phyloP scores from a whole-genome alignment of 352 stramenopile species.

The Blastocystis sp. region DNA sequence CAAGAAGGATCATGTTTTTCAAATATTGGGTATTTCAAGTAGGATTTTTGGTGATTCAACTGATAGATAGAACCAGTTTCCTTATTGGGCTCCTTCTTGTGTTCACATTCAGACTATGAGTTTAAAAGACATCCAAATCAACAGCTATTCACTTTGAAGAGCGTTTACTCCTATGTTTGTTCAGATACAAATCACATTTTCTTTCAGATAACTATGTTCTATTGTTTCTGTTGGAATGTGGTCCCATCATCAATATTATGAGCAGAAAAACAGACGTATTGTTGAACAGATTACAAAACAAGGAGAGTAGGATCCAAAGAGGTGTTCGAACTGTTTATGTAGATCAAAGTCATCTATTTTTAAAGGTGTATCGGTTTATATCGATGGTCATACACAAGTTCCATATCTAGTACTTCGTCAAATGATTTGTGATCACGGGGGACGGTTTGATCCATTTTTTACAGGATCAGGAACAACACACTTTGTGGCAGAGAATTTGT shows the following conservation, averaged over 20 bases:
- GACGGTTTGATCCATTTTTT: constrained; percentile 1
- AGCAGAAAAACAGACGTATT: constrained; percentile 18
- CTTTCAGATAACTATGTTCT: not conserved
- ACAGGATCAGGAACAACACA: not conserved
- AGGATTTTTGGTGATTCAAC: not conserved
- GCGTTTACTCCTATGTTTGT: not conserved
- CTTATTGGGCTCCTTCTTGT: not conserved
- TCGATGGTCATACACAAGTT: constrained; percentile 29
- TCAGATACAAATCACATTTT: not conserved
- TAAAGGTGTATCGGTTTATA: constrained; percentile 30
- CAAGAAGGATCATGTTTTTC: constrained; percentile 28
- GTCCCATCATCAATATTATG: constrained; percentile 24
- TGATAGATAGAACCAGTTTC: not conserved
- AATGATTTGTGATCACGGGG: constrained; percentile 48
- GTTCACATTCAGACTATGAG: not conserved
- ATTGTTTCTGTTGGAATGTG: constrained; percentile 13
- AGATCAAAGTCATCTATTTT: constrained; percentile 44
- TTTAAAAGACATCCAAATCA: not conserved
- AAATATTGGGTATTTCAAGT: not conserved
- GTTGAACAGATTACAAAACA: constrained; percentile 28
- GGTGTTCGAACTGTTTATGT: not conserved
- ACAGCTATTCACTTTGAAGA: too few relatives aligned
- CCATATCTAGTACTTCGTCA: constrained; percentile 20
- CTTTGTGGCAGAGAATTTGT: constrained; percentile 51
- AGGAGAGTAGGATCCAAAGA: constrained; percentile 6